Percentiles rank a stretch among this genome's conserved stretches.
These are phyloP conservation scores for Xylariaceae sp. DNA, from an alignment of 2,329 filamentous ascomycete species.

Conservation along the genomic window DNA sequence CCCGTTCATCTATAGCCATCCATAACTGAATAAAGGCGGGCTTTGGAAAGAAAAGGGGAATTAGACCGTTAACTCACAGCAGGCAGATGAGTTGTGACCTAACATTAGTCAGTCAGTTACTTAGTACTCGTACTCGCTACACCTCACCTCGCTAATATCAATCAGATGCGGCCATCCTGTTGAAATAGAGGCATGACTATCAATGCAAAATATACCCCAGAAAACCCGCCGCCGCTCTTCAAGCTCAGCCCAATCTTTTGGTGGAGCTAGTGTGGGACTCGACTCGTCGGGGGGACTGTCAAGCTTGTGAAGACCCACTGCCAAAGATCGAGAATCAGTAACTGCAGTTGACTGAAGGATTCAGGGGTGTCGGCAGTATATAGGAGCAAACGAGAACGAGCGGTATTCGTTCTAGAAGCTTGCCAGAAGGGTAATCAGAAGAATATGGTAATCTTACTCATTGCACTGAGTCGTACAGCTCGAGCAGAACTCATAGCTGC, in stretches of 20 bases:
- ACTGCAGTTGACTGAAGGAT: too few species aligned
- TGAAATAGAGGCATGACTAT: conserved; percentile 84
- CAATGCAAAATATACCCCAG: conserved; percentile 83
- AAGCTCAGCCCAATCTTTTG: conserved; percentile 80
- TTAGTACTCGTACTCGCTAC: background rate
- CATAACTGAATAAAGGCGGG: too few species aligned
- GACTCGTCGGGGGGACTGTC: conserved; percentile 37
- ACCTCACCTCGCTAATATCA: conserved; percentile 68
- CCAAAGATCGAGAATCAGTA: too few species aligned
- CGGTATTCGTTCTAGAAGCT: background rate
- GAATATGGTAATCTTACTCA: too few species aligned
- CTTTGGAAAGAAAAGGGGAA: background rate
- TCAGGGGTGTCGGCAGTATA: too few species aligned
- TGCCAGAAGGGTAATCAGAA: background rate
- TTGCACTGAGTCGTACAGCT: conserved; percentile 64
- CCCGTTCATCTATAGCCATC: background rate
- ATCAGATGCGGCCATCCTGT: conserved; percentile 89
- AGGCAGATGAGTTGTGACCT: conserved; percentile 81
- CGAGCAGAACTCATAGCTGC: conserved; percentile 83
- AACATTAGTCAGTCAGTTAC: conserved; percentile 19
- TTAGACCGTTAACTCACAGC: conserved; percentile 30
- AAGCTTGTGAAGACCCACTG: conserved; percentile 71
- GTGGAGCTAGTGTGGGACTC: conserved; percentile 74
- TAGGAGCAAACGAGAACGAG: background rate
- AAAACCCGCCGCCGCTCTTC: conserved; percentile 85